Conservation (phyloP, 352 stramenopile species). For the Phytopythium cucurbitacearum region DNA sequence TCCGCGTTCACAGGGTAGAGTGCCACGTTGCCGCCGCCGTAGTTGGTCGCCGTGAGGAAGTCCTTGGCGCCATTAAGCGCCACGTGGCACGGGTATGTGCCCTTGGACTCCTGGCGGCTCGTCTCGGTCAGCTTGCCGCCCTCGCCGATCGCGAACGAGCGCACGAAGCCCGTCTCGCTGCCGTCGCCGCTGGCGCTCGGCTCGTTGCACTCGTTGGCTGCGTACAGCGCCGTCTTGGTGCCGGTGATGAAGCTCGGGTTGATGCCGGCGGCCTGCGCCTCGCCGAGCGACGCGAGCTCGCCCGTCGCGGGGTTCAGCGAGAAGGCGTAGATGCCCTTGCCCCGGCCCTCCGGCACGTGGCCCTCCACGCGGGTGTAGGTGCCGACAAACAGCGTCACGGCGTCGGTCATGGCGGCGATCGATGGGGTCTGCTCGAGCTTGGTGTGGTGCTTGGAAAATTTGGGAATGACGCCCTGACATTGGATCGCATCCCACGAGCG, state of each 20-base stretch:
- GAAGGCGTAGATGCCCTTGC: conserved; percentile 69
- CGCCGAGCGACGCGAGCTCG: conserved; percentile 33
- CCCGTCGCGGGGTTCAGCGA: conserved; percentile 47
- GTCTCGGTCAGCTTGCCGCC: conserved; percentile 36
- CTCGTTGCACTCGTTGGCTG: conserved; percentile 66
- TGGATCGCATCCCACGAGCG: too few species aligned
- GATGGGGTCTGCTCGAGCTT: neutral
- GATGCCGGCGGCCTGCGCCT: conserved; percentile 47
- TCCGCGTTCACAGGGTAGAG: conserved; percentile 54
- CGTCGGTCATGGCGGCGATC: conserved; percentile 6
- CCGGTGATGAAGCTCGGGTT: conserved; percentile 68
- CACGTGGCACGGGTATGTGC: conserved; percentile 60
- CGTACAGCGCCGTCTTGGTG: conserved; percentile 44
- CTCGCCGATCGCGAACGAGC: conserved; percentile 40
- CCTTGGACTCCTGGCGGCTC: conserved; percentile 48
- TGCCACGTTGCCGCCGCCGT: conserved; percentile 56
- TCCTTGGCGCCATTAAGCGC: conserved; percentile 34
- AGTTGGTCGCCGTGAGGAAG: conserved; percentile 74
- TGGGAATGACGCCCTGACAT: conserved; percentile 8
- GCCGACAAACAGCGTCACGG: conserved; percentile 63
- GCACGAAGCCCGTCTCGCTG: conserved; percentile 52
- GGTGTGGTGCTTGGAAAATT: conserved; percentile 3
- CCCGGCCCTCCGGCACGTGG: conserved; percentile 68
- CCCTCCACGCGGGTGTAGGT: conserved; percentile 82
- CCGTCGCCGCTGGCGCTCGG: conserved; percentile 17